Evolutionary conservation across 768 basidiomycete genomes (phyloP).

Genomic region (Paxillus rubicundulus): DNA sequence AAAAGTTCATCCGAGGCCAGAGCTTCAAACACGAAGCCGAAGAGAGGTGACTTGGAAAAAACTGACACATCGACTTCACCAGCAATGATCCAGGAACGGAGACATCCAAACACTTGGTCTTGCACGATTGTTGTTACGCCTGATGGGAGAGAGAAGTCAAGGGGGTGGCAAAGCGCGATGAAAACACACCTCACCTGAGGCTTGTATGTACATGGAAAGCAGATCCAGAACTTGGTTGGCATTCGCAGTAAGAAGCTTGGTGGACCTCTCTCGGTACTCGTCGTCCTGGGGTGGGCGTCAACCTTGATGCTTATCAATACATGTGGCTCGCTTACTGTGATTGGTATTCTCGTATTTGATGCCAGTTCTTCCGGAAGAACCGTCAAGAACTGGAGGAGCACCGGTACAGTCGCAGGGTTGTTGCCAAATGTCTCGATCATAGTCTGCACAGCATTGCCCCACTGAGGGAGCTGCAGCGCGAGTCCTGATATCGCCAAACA

Average conservation of each 20-base stretch:
- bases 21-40: slow-evolving; percentile 81
- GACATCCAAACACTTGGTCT: slow-evolving; percentile 75
- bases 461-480: slow-evolving; percentile 83
- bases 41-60: slow-evolving; percentile 75
- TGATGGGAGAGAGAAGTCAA: slow-evolving; percentile 33
- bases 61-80: slow-evolving; percentile 72
- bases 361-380: slow-evolving; percentile 87
- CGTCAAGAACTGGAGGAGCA: slow-evolving; percentile 85
- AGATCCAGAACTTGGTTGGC: slow-evolving; percentile 72
- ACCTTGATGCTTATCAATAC: background rate
- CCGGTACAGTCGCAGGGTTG: slow-evolving; percentile 79
- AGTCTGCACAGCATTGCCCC: slow-evolving; percentile 75
- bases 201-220: slow-evolving; percentile 84
- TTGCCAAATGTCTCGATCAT: slow-evolving; percentile 86
- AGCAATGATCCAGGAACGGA: slow-evolving; percentile 84
- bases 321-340: slow-evolving; percentile 63
- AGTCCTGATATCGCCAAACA: slow-evolving; percentile 89
- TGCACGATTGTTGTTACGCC: slow-evolving; percentile 83
- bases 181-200: slow-evolving; percentile 58
- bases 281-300: slow-evolving; percentile 53
- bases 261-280: slow-evolving; percentile 64
- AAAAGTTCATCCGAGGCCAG: slow-evolving; percentile 84
- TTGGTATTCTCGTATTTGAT: slow-evolving; percentile 81
- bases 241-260: slow-evolving; percentile 62
- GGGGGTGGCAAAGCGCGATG: background rate